phyloP scores from a whole-genome alignment of 371 early-diverging fungal genomes.

The Apophysomyces elegans region DNA sequence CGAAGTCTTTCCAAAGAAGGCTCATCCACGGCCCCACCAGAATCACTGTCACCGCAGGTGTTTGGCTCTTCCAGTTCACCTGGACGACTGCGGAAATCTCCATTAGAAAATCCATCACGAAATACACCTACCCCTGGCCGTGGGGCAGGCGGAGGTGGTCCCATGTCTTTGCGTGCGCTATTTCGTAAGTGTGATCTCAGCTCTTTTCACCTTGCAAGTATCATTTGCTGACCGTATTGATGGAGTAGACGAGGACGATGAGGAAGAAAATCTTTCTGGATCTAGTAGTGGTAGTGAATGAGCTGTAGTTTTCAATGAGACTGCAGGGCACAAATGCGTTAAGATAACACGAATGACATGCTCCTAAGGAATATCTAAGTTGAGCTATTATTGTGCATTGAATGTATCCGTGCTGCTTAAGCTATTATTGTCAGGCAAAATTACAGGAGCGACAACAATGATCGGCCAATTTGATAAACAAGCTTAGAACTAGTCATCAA shows the following conservation, averaged over 20 bases:
- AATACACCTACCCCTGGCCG: not conserved
- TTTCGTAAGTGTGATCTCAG: slow-evolving; percentile 12
- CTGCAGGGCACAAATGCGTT: too few species aligned
- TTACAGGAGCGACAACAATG: too few species aligned
- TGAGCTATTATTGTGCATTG: too few species aligned
- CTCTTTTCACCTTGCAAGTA: not conserved
- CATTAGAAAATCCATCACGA: not conserved
- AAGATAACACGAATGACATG: too few species aligned
- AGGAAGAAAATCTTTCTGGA: slow-evolving; percentile 17
- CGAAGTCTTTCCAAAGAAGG: slow-evolving; percentile 16
- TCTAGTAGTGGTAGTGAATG: slow-evolving; percentile 14
- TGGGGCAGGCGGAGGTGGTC: slow-evolving; percentile 1
- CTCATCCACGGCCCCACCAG: not conserved
- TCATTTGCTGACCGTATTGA: not conserved
- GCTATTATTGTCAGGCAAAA: too few species aligned
- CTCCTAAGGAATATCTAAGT: too few species aligned
- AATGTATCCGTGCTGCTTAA: too few species aligned
- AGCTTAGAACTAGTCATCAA: too few species aligned
- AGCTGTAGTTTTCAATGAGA: not conserved
- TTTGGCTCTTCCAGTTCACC: slow-evolving; percentile 7
- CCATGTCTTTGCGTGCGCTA: slow-evolving; percentile 15
- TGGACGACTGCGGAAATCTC: slow-evolving; percentile 4
- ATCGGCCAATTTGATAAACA: too few species aligned
- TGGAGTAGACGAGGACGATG: slow-evolving; percentile 16
- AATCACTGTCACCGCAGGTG: slow-evolving; percentile 9